Evolutionary conservation across 2,329 filamentous ascomycete genomes (phyloP), one percentile per base, ranked within the genome.

Genomic region (Chaetomium sp.): DNA sequence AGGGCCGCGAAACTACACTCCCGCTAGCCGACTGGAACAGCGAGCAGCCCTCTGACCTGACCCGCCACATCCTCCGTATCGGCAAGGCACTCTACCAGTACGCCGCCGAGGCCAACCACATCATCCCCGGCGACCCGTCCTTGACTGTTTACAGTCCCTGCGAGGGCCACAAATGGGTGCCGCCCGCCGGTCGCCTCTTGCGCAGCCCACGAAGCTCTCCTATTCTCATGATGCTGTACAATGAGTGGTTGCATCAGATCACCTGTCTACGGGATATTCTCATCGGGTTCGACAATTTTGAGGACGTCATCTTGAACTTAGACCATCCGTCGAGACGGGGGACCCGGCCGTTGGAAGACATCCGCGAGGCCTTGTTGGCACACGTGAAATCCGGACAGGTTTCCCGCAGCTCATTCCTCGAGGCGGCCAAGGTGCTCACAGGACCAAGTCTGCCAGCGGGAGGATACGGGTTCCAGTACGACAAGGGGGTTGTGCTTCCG

Each of bases 131-230:
- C 5, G 36, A 50, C 11, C 37, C 48, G 5, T 41, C 48, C 48
- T 32, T 50, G 37, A 42, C 14, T 5, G 48, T 49, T 11, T 35
- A 35, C 48, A 50, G 48, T 38, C 48, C 27, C 37, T 50, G 48
- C 37, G 48, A 49, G 27, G 48, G 48, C 19, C 48, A 49, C 37
- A 49, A 49, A n/a, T 41, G 48, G 48, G 36, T 42, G 37, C 48
- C 37, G n/a, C 27, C 48, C 3, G 48, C 48, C 9, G 48, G 48
- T 10, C 48, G 37, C 9, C 48, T 49, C 4, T 38, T 49, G 14
- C 48, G 48, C 7, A 49, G 48, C 48, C 5, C 37, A 2, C 46
- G 37, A 2, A 12, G 37, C 8, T 38, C 37, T 2, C 37, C 8
- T 4, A 12, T 8, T 12, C 8, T 38, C 37, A 38, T 38, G 37